phyloP scores from a whole-genome alignment of 2,329 filamentous ascomycete genomes.

The Daldinia sp. region DNA sequence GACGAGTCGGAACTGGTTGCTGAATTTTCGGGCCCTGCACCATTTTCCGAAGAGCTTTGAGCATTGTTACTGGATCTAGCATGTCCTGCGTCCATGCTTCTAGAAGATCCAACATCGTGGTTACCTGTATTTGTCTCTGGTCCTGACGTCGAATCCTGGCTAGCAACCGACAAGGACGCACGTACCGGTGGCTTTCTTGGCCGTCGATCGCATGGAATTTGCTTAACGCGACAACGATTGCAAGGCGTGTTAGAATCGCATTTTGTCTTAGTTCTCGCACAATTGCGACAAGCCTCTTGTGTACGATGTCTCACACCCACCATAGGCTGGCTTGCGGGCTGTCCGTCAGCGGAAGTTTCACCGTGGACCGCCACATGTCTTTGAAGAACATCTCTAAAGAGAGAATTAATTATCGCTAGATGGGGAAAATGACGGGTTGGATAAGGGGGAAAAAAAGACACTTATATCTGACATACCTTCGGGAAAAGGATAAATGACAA shows the following conservation, averaged over 20 bases:
- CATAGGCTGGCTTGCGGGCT: not conserved
- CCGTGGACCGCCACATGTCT: constrained; percentile 22
- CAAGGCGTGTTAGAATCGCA: constrained; percentile 21
- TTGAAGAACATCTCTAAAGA: constrained; percentile 20
- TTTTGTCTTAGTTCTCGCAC: constrained; percentile 22
- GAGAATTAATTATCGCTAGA: constrained; percentile 2
- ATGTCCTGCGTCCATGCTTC: not conserved
- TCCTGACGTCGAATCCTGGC: not conserved
- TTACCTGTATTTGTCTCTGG: not conserved
- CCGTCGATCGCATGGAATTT: constrained; percentile 17
- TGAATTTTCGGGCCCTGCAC: not conserved
- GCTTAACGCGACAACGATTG: constrained; percentile 17
- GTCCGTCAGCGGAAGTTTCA: constrained; percentile 2
- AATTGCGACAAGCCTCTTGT: constrained; percentile 23
- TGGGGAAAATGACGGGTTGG: not conserved
- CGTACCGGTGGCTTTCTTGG: not conserved
- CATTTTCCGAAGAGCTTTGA: not conserved
- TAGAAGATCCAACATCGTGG: not conserved
- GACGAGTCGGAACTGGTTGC: not conserved
- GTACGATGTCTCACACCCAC: constrained; percentile 16
- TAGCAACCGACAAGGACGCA: not conserved
- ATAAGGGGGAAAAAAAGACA: not conserved
- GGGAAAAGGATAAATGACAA: constrained; percentile 22
- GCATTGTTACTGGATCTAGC: not conserved
- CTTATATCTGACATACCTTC: constrained; percentile 8